These are phyloP conservation scores for Lasiosphaeriaceae sp. DNA, from an alignment of 495 filamentous ascomycete species.

Conservation along the genomic window DNA sequence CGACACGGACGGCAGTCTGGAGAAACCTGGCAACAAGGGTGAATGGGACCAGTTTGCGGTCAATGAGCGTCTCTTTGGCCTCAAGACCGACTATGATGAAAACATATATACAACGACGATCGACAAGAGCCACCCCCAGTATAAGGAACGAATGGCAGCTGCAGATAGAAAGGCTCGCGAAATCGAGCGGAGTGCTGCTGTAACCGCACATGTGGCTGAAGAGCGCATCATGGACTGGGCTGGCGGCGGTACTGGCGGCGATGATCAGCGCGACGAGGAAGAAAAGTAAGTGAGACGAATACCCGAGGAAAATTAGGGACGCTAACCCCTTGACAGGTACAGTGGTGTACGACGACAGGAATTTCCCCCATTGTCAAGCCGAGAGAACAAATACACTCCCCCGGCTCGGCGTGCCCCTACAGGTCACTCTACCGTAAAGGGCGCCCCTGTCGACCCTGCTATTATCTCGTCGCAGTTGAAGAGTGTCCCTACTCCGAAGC, in stretches of 20 bases:
- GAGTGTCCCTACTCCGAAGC: constrained; percentile 38
- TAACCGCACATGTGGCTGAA: constrained; percentile 80
- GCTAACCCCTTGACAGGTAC: constrained; percentile 56
- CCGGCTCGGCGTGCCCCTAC: constrained; percentile 79
- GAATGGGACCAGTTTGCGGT: constrained; percentile 91
- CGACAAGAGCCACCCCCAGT: constrained; percentile 74
- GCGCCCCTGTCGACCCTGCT: constrained; percentile 72
- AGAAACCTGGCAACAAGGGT: constrained; percentile 46
- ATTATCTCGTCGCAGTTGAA: constrained; percentile 76
- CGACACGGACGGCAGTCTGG: constrained; percentile 64
- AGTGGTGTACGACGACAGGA: constrained; percentile 81
- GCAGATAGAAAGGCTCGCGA: constrained; percentile 85
- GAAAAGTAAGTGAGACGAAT: constrained; percentile 65
- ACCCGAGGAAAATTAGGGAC: background rate
- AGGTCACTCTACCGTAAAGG: constrained; percentile 64
- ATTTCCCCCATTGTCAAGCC: constrained; percentile 59
- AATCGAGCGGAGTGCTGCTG: constrained; percentile 67
- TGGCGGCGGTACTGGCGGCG: constrained; percentile 22
- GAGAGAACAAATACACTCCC: constrained; percentile 80
- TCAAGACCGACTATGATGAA: constrained; percentile 86
- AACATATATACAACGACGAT: constrained; percentile 90
- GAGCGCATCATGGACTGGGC: constrained; percentile 70
- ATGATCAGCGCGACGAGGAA: constrained; percentile 71
- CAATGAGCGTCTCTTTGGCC: constrained; percentile 82
- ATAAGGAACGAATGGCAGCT: constrained; percentile 67